phyloP scores from a whole-genome alignment of 1,284 basidiomycete genomes.

The Rhodotorula sp. region DNA sequence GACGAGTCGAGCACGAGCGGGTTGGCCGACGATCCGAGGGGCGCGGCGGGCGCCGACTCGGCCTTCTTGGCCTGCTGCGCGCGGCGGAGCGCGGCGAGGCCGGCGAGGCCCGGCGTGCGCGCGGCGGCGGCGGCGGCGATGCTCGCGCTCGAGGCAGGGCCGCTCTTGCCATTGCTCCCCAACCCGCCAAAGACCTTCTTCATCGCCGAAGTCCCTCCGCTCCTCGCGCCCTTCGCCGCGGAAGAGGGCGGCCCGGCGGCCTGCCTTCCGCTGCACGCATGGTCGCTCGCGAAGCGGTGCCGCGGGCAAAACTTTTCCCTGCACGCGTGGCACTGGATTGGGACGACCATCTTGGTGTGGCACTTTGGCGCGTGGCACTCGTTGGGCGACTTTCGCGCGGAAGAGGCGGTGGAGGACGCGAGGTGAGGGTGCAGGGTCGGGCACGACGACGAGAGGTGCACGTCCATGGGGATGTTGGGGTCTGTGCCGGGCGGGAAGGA shows the following conservation, averaged over 20 bases:
- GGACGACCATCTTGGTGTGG: constrained; percentile 39
- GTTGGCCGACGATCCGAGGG: neutral
- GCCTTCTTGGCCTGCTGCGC: constrained; percentile 22
- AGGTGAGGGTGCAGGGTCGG: constrained; percentile 19
- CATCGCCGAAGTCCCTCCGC: neutral
- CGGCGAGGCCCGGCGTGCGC: constrained; percentile 4
- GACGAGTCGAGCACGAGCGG: constrained; percentile 11
- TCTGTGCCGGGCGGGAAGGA: constrained; percentile 18
- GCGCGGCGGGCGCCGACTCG: neutral
- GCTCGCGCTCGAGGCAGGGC: constrained; percentile 1
- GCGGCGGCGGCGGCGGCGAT: constrained; percentile 11
- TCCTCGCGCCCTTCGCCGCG: neutral
- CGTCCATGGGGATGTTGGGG: constrained; percentile 37
- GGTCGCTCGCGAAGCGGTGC: constrained; percentile 36
- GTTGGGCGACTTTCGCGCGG: constrained; percentile 3
- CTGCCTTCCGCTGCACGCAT: constrained; percentile 29
- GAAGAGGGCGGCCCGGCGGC: neutral
- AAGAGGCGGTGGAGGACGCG: neutral
- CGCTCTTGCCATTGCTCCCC: neutral
- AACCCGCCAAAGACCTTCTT: constrained; percentile 7
- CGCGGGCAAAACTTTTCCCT: constrained; percentile 31
- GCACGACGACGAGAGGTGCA: constrained; percentile 26
- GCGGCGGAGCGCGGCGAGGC: constrained; percentile 28
- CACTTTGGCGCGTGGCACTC: constrained; percentile 30
- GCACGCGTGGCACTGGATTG: constrained; percentile 39